A percentile compares a stretch with the other conserved stretches of the same genome.
These are phyloP conservation scores for Sorghum bicolor DNA, from an alignment of 176 grass and related monocot genomes.

Conservation along the genomic window Sorghum_bicolor_NCBIv3 NC_012871.2:66700501-66701000, in stretches of 20 bases:
- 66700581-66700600: slow-evolving; percentile 16
- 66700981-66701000: slow-evolving; percentile 26
- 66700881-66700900: slow-evolving; percentile 27
- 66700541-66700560: slow-evolving; percentile 19
- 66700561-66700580: slow-evolving; percentile 28
- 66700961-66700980: slow-evolving; percentile 23
- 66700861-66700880: slow-evolving; percentile 32
- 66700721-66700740: neutral
- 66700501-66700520: slow-evolving; percentile 92
- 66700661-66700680: slow-evolving; percentile 97
- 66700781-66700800: slow-evolving; percentile 93
- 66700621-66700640: slow-evolving; percentile 81
- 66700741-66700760: slow-evolving; percentile 24
- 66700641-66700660: slow-evolving; percentile 89
- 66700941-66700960: slow-evolving; percentile 40
- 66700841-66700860: slow-evolving; percentile 46
- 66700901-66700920: slow-evolving; percentile 43
- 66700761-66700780: slow-evolving; percentile 96
- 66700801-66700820: slow-evolving; percentile 97
- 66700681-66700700: slow-evolving; percentile 37
- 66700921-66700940: slow-evolving; percentile 31
- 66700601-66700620: neutral
- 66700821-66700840: slow-evolving; percentile 89
- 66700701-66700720: neutral
- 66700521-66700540: slow-evolving; percentile 87